Conservation (phyloP, 768 basidiomycete genomes). For the Kwoniella mangroviensis region DNA sequence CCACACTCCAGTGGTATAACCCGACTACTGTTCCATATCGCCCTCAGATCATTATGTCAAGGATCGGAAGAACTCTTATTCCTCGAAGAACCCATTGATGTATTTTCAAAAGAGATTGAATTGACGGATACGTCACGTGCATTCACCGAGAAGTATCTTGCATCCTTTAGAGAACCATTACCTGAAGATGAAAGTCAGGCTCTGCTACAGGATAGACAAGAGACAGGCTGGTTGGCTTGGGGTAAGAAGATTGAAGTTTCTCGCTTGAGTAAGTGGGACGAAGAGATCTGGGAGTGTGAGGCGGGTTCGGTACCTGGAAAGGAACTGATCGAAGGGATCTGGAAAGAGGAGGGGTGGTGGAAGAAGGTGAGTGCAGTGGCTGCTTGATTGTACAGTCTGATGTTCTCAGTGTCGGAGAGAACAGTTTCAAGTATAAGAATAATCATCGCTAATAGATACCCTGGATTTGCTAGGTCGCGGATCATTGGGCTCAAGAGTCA, state of each 20-base stretch:
- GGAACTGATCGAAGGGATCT: constrained; percentile 62
- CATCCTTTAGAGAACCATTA: constrained; percentile 65
- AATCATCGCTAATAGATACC: neutral
- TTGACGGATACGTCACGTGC: constrained; percentile 63
- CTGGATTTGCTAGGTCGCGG: constrained; percentile 59
- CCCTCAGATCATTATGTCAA: constrained; percentile 73
- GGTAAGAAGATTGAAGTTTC: constrained; percentile 63
- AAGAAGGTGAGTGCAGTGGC: constrained; percentile 35
- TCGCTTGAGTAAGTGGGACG: constrained; percentile 49
- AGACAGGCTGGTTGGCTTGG: constrained; percentile 82
- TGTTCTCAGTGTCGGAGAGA: neutral
- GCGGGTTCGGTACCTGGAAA: constrained; percentile 64
- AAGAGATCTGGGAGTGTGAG: constrained; percentile 63
- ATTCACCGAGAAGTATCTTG: constrained; percentile 66
- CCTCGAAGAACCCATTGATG: constrained; percentile 69
- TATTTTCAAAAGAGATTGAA: constrained; percentile 65
- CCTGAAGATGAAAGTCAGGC: constrained; percentile 45
- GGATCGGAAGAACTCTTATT: constrained; percentile 69
- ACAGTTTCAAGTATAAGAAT: neutral
- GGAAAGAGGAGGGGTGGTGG: constrained; percentile 67
- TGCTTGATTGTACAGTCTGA: neutral
- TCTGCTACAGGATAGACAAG: constrained; percentile 66
- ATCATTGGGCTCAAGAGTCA: constrained; percentile 82
- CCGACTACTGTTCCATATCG: constrained; percentile 70
- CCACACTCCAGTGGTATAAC: constrained; percentile 65